Evolutionary conservation across 1,139 yeast genomes (phyloP), one percentile per base, ranked within the genome.

Genomic region (Magnusiomyces ingens): DNA sequence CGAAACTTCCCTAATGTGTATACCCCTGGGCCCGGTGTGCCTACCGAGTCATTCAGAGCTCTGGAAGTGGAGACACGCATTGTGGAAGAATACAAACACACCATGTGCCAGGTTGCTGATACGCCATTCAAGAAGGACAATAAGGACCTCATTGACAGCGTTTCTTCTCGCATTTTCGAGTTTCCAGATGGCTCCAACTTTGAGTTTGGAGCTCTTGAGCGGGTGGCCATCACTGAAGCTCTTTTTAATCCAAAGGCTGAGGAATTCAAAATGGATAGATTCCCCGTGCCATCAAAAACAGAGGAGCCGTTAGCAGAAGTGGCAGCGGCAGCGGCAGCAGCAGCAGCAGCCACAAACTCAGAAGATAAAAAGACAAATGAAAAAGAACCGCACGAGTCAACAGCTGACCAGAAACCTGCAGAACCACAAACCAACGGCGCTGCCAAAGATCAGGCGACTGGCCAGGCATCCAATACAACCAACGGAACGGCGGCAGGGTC

Each of bases 221-320:
- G 97, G 58, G 84, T 75, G 62, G 75, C 75, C 52, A 69, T 88
- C 56, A 87, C 88, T 0, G 96, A 93, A 64, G 75, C 88, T 11
- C 66, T 93, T 53, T 89, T 93, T 67, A 80, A 77, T 61, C 73
- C 64, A 6, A 50, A 53, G 26, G 55, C 48, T n/a, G 36, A 53
- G n/a, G 50, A 50, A 4, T 50, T 47, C 15, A 12, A 35, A 29
- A 35, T 35, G 35, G 42, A 35, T 18, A 21, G 50, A 38, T 45
- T 36, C 44, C 48, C 42, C 21, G 43, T 37, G 22, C 48, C 41
- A n/a, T 49, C 48, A 10, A 26, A 26, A 26, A 26, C 32, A 10
- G 26, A 38, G 15, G 21, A 35, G 6, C 65, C 8, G 67, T 62
- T 52, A 62, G 62, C 49, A 53, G 32, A 26, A 18, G 19, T 19